These are phyloP conservation scores for Coniosporium uncinatum DNA, from an alignment of 2,329 filamentous ascomycete species.

Conservation along the genomic window DNA sequence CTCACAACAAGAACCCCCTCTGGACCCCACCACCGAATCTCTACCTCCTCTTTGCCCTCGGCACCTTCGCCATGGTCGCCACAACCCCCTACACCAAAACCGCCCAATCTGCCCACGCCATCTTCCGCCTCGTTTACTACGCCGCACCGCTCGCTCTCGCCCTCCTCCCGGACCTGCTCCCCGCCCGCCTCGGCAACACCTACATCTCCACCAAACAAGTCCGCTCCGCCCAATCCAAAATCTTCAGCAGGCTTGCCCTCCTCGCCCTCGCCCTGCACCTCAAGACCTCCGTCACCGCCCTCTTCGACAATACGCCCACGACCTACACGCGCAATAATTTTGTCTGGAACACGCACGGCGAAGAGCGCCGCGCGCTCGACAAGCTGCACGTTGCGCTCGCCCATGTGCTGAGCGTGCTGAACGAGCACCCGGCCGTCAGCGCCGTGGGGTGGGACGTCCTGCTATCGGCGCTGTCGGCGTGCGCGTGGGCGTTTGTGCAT, in stretches of 20 bases:
- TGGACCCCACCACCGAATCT: conserved; percentile 13
- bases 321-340: conserved; percentile 17
- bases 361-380: conserved; percentile 35
- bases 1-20: conserved; percentile 18
- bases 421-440: conserved; percentile 52
- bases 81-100: not conserved
- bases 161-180: conserved; percentile 36
- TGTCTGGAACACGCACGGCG: conserved; percentile 34
- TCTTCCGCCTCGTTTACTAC: not conserved
- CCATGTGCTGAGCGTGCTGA: conserved; percentile 42
- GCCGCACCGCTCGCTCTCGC: conserved; percentile 26
- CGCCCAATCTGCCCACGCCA: not conserved
- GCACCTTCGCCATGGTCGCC: not conserved
- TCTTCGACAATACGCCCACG: conserved; percentile 41
- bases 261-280: conserved; percentile 38
- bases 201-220: not conserved
- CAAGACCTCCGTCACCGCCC: conserved; percentile 33
- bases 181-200: conserved; percentile 7
- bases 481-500: conserved; percentile 51
- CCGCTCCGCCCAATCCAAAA: conserved; percentile 32
- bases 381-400: conserved; percentile 38
- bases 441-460: conserved; percentile 54
- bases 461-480: conserved; percentile 46
- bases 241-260: conserved; percentile 42
- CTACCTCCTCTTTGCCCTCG: not conserved